Percentiles rank a stretch among this genome's conserved stretches.
These are phyloP conservation scores for Mycena capillaripes DNA, from an alignment of 768 basidiomycete species.

Conservation along the genomic window DNA sequence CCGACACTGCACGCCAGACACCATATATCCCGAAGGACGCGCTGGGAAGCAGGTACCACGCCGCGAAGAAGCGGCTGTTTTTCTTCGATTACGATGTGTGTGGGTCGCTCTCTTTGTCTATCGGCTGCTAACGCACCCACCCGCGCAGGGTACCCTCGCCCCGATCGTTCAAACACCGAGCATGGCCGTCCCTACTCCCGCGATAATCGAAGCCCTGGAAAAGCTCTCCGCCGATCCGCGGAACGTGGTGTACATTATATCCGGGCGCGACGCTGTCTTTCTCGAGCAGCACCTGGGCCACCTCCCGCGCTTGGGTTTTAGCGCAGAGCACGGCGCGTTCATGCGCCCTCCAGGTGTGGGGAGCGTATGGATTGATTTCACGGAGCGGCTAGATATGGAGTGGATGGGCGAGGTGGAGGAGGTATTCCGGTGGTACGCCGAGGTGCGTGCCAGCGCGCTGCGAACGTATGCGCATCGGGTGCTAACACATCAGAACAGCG, in stretches of 20 bases:
- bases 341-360: conserved; percentile 75
- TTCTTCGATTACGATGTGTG: conserved; percentile 96
- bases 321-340: conserved; percentile 99
- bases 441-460: conserved; percentile 60
- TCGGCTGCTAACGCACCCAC: not conserved
- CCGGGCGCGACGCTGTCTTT: conserved; percentile 94
- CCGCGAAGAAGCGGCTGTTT: conserved; percentile 86
- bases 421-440: conserved; percentile 96
- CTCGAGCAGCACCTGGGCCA: conserved; percentile 93
- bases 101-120: conserved; percentile 40
- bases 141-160: conserved; percentile 88
- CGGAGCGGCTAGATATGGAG: conserved; percentile 91
- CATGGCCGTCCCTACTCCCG: conserved; percentile 84
- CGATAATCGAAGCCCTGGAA: conserved; percentile 82
- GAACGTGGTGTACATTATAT: conserved; percentile 97
- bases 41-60: conserved; percentile 71
- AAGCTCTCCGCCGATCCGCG: conserved; percentile 82
- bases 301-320: conserved; percentile 86
- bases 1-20: conserved; percentile 62
- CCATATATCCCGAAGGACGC: conserved; percentile 81
- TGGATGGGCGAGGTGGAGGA: conserved; percentile 98
- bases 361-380: conserved; percentile 87
- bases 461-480: too few relatives aligned
- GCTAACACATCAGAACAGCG: conserved; percentile 56
- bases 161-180: conserved; percentile 96